phyloP scores from a whole-genome alignment of 441 rosid species.

The Brassica hybrid region DNA sequence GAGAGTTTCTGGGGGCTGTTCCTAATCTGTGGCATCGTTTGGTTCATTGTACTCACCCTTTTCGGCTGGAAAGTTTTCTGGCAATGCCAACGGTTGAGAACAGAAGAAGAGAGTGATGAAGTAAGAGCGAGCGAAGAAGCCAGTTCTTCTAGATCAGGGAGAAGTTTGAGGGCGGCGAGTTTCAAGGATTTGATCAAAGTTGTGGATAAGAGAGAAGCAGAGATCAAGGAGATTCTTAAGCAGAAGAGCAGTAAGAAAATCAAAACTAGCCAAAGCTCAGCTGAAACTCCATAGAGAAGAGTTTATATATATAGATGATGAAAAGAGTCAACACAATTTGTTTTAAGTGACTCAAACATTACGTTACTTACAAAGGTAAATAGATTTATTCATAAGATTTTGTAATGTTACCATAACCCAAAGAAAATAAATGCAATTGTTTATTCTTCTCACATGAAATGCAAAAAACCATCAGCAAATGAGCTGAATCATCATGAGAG shows the following conservation, averaged over 20 bases:
- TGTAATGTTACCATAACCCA: conserved; percentile 8
- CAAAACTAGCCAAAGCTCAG: conserved; percentile 47
- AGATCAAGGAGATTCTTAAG: conserved; percentile 66
- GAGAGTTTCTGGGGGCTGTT: conserved; percentile 92
- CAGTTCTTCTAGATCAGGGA: conserved; percentile 53
- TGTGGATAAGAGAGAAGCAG: conserved; percentile 75
- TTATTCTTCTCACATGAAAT: background rate
- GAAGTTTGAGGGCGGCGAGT: conserved; percentile 50
- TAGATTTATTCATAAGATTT: conserved; percentile 28
- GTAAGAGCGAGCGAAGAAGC: conserved; percentile 54
- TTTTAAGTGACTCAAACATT: conserved; percentile 14
- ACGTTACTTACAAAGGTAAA: conserved; percentile 28
- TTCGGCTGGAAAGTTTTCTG: conserved; percentile 61
- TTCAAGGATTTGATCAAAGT: conserved; percentile 65
- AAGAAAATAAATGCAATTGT: background rate
- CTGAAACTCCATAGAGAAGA: conserved; percentile 34
- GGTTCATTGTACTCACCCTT: conserved; percentile 56
- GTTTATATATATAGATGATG: conserved; percentile 1
- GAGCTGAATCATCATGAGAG: background rate
- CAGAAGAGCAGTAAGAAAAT: conserved; percentile 54
- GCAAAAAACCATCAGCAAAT: background rate
- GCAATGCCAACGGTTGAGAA: conserved; percentile 66
- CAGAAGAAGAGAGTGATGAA: conserved; percentile 41
- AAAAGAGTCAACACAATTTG: conserved; percentile 3
- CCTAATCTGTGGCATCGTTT: conserved; percentile 73